Conservation (phyloP, 176 grass and related monocot species). For the Triticum turgidum region DNA sequence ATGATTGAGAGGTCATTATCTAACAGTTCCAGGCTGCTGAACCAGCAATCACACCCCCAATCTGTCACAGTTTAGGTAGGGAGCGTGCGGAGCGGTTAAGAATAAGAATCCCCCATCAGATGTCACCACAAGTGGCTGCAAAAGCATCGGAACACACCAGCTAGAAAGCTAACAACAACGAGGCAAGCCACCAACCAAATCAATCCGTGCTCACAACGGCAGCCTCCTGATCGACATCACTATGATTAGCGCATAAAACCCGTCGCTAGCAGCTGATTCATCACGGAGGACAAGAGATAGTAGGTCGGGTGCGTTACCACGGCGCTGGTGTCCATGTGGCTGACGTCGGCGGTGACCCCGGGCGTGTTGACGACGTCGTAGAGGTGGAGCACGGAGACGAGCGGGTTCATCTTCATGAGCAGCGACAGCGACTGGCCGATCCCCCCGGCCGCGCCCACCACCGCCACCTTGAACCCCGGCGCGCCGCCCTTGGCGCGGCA, state of each 20-base stretch:
- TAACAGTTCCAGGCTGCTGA: neutral
- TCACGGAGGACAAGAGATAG: neutral
- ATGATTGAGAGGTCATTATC: neutral
- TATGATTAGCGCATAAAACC: neutral
- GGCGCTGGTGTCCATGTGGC: slow-evolving; percentile 95
- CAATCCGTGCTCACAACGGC: neutral
- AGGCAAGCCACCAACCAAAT: slow-evolving; percentile 11
- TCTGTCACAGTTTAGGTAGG: slow-evolving; percentile 7
- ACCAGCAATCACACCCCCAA: neutral
- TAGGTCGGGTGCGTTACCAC: slow-evolving; percentile 46
- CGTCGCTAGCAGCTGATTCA: neutral
- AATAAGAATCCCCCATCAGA: neutral
- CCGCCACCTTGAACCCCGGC: slow-evolving; percentile 84
- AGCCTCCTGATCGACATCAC: neutral
- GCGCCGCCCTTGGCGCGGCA: slow-evolving; percentile 92
- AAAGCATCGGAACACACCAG: neutral
- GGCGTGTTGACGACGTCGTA: slow-evolving; percentile 97
- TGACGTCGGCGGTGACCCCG: slow-evolving; percentile 89
- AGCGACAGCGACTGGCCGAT: slow-evolving; percentile 90
- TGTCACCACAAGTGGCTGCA: neutral
- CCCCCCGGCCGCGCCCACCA: slow-evolving; percentile 85
- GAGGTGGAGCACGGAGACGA: slow-evolving; percentile 92
- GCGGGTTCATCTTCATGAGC: slow-evolving; percentile 99
- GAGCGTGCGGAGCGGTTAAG: neutral
- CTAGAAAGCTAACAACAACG: neutral